phyloP scores from a whole-genome alignment of 441 rosid species.

The Capsella rubella region DNA sequence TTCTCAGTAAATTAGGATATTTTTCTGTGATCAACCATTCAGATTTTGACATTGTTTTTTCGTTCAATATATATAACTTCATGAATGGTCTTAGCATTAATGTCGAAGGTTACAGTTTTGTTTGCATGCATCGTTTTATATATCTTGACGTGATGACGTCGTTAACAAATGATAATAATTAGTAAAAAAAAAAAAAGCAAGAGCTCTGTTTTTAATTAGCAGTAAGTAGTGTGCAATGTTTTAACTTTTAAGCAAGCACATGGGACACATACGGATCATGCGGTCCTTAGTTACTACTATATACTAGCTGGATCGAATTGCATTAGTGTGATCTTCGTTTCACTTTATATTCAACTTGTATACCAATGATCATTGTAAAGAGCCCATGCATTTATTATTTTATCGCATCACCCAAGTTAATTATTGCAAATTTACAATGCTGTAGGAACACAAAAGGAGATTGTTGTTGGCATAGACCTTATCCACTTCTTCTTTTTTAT shows the following conservation, averaged over 20 bases:
- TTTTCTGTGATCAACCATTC: neutral
- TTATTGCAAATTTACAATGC: neutral
- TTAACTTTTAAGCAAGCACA: neutral
- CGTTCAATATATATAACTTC: neutral
- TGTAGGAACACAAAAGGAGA: neutral
- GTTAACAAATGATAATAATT: no score
- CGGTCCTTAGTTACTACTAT: no score
- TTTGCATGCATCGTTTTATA: constrained; percentile 1
- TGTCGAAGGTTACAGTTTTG: neutral
- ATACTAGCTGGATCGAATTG: no score
- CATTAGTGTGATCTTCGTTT: no score
- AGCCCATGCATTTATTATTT: no score
- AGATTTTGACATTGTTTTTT: neutral
- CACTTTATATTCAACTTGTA: no score
- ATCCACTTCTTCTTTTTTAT: neutral
- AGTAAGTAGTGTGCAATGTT: neutral
- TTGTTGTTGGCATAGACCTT: neutral
- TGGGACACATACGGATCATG: neutral
- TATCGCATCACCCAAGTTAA: neutral
- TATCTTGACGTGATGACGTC: neutral
- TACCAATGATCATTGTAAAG: no score
- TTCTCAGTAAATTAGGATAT: neutral
- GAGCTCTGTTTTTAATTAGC: neutral
- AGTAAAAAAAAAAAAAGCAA: neutral
- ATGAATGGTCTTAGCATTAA: neutral